phyloP scores from a whole-genome alignment of 2,329 filamentous ascomycete genomes.

The Blastomyces gilchristii region DNA sequence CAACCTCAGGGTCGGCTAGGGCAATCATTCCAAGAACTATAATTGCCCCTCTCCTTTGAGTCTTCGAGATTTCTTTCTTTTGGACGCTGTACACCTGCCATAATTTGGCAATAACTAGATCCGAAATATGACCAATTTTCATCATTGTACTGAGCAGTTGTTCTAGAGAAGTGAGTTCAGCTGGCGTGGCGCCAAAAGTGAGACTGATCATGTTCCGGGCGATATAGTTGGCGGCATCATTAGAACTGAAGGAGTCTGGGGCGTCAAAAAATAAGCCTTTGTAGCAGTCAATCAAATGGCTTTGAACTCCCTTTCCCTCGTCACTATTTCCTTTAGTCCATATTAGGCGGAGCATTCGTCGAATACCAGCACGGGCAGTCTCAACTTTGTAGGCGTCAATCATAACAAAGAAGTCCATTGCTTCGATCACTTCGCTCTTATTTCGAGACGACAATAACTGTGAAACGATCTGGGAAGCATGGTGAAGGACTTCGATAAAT shows the following conservation, averaged over 20 bases:
- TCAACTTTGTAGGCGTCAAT: slow-evolving; percentile 94
- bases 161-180: slow-evolving; percentile 89
- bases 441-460: slow-evolving; percentile 89
- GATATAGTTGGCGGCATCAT: slow-evolving; percentile 90
- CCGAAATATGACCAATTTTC: slow-evolving; percentile 78
- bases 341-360: slow-evolving; percentile 90
- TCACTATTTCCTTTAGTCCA: slow-evolving; percentile 99
- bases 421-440: slow-evolving; percentile 97
- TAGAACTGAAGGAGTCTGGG: slow-evolving; percentile 73
- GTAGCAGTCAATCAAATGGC: slow-evolving; percentile 94
- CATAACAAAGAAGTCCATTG: slow-evolving; percentile 96
- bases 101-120: slow-evolving; percentile 77
- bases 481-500: slow-evolving; percentile 86
- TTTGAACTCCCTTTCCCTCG: slow-evolving; percentile 95
- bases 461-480: slow-evolving; percentile 67
- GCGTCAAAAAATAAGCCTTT: slow-evolving; percentile 93
- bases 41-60: slow-evolving; percentile 82
- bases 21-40: slow-evolving; percentile 96
- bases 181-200: slow-evolving; percentile 88
- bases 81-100: slow-evolving; percentile 98
- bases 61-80: slow-evolving; percentile 83
- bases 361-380: slow-evolving; percentile 82
- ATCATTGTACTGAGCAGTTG: slow-evolving; percentile 96
- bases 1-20: slow-evolving; percentile 81
- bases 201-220: slow-evolving; percentile 98